Evolutionary conservation across 2,329 filamentous ascomycete species (phyloP), one percentile per base, ranked within the genome.

Genomic region (Colletotrichum sidae): DNA sequence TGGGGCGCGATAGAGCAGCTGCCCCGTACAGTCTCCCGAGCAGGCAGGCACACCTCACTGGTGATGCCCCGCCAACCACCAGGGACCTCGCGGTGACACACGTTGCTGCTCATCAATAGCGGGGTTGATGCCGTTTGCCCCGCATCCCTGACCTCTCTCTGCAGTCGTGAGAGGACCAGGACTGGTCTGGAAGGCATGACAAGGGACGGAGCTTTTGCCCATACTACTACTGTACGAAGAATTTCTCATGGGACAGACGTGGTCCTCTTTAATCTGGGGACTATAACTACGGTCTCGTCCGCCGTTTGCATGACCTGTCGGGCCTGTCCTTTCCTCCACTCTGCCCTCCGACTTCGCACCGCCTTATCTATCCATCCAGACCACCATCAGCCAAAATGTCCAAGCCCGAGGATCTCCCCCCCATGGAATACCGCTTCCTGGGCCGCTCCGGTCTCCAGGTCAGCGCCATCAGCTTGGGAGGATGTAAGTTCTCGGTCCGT

Each of bases 401-500:
- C 10, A 79, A 78, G 69, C 80, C 81, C 51, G 77, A 79, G 57
- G 79, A 79, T 68, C 73, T 79, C 55, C 81, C 78, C 57, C 78
- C 77, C 58, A 92, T 92, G 90, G 83, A 90, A 72, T 92, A 92
- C 78, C 88, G 90, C 70, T 88, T 88, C 77, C 83, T 93, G 8
- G 91, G 91, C 72, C 86, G 85, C 44, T 90, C 89, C 13, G 91
- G 91, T 58, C 84, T 94, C 15, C 88, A 93, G 75, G 90, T 94
- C 39, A 93, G 90, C 35, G 85, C 88, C 50, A 90, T 94, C 68
- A 90, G 89, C 2, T 82, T 94, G 3, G 91, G 88, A 64, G 87
- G 88, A 69, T 90, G 89, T 69, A 47, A 63, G 67, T 66, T 45
- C 15, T 37, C 34, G 11, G 13, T 8, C 35, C 37, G 2, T n/a